Percentiles rank a stretch among this genome's conserved stretches.
phyloP scores from a whole-genome alignment of 495 filamentous ascomycete genomes.

The Penicillium manginii region DNA sequence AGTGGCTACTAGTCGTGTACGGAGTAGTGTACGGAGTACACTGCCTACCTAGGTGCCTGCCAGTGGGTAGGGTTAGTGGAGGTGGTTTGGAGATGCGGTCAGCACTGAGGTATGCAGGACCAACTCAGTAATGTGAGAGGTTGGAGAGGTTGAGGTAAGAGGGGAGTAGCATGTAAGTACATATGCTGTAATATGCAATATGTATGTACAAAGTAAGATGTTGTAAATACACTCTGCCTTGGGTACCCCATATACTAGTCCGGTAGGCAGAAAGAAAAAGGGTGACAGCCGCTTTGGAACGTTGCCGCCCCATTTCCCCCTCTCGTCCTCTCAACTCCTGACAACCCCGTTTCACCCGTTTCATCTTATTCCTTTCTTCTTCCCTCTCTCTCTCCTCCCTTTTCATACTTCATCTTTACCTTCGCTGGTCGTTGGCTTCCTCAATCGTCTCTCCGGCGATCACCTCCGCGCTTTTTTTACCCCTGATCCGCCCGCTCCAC shows the following conservation, averaged over 20 bases:
- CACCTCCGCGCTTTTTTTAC: background rate
- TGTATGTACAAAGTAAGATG: background rate
- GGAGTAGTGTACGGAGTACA: background rate
- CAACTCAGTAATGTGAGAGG: background rate
- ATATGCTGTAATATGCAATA: too few species aligned
- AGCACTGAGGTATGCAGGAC: constrained; percentile 1
- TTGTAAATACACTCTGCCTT: too few species aligned
- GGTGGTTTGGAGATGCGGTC: background rate
- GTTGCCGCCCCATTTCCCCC: constrained; percentile 7
- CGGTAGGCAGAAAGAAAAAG: constrained; percentile 10
- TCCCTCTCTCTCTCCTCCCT: constrained; percentile 13
- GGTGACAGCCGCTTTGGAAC: constrained; percentile 5
- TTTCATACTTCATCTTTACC: constrained; percentile 7
- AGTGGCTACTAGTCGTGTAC: too few species aligned
- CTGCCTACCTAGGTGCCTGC: too few species aligned
- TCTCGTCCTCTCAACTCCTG: constrained; percentile 13
- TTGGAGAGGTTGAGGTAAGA: background rate
- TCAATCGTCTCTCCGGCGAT: constrained; percentile 12
- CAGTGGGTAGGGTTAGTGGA: too few species aligned
- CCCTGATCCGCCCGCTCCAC: constrained; percentile 24
- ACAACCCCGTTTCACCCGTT: constrained; percentile 7
- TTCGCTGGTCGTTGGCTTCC: constrained; percentile 43
- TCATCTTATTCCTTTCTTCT: constrained; percentile 10
- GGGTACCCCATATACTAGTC: background rate
- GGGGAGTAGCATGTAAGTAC: background rate